Conservation (phyloP, 2,329 filamentous ascomycete genomes). For the Venturia nashicola region DNA sequence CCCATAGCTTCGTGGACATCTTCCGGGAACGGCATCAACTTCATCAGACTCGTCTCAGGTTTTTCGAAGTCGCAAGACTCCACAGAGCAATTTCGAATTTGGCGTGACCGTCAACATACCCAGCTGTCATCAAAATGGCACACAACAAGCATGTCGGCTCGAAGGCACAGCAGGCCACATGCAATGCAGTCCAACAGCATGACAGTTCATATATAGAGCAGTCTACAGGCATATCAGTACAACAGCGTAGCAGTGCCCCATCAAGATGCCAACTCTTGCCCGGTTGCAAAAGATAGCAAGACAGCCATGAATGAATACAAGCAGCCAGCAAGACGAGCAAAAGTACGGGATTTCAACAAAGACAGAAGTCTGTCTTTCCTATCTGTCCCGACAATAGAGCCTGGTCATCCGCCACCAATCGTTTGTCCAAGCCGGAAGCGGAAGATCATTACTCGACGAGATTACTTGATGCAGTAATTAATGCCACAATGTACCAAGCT, state of each 20-base stretch:
- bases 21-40: neutral
- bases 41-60: neutral
- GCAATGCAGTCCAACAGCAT: neutral
- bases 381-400: neutral
- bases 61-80: neutral
- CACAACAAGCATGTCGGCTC: too few relatives aligned
- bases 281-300: neutral
- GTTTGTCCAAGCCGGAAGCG: neutral
- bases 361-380: neutral
- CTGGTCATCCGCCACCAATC: neutral
- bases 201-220: neutral
- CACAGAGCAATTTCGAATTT: neutral
- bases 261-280: neutral
- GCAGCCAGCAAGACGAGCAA: neutral
- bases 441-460: neutral
- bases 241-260: neutral
- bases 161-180: too few relatives aligned
- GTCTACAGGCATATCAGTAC: neutral
- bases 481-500: neutral
- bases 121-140: too few relatives aligned
- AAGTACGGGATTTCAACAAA: neutral
- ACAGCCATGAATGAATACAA: neutral
- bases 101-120: too few relatives aligned
- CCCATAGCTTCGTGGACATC: neutral
- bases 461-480: neutral